These are phyloP conservation scores for Kokia cookei DNA, from an alignment of 441 rosid genomes.

Conservation along the genomic window DNA sequence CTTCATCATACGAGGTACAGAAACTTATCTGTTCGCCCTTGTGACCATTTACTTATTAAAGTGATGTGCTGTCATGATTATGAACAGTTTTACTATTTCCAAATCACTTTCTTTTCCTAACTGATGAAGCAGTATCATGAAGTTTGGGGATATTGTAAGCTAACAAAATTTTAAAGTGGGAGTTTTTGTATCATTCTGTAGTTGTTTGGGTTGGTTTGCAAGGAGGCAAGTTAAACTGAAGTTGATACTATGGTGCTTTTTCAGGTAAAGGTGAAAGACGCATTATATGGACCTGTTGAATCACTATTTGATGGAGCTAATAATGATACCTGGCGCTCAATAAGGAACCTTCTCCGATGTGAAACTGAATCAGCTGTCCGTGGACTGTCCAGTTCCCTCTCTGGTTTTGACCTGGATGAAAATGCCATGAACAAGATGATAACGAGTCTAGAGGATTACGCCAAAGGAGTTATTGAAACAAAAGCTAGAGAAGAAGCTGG, in stretches of 20 bases:
- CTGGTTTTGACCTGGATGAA: conserved; percentile 80
- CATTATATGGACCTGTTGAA: conserved; percentile 83
- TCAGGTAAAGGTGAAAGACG: conserved; percentile 70
- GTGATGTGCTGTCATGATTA: background rate
- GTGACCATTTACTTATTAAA: background rate
- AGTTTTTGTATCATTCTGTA: too few relatives aligned
- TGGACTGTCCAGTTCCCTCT: conserved; percentile 58
- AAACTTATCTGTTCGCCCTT: background rate
- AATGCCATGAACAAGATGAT: conserved; percentile 56
- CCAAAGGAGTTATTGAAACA: conserved; percentile 73
- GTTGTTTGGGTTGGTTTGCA: too few relatives aligned
- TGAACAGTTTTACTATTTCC: background rate
- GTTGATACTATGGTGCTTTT: conserved; percentile 4
- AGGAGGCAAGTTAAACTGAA: too few relatives aligned
- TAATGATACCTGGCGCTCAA: conserved; percentile 83
- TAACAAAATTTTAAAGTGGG: too few relatives aligned
- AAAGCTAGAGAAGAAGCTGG: conserved; percentile 94
- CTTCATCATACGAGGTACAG: conserved; percentile 57
- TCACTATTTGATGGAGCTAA: conserved; percentile 88
- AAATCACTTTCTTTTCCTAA: background rate
- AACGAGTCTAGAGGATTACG: conserved; percentile 45
- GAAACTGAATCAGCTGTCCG: conserved; percentile 70
- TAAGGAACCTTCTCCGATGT: conserved; percentile 60
- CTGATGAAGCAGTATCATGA: background rate
- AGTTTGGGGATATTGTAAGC: background rate